Evolutionary conservation across 805 yeast species (phyloP).

Genomic region (Suhomyces faveliae): DNA sequence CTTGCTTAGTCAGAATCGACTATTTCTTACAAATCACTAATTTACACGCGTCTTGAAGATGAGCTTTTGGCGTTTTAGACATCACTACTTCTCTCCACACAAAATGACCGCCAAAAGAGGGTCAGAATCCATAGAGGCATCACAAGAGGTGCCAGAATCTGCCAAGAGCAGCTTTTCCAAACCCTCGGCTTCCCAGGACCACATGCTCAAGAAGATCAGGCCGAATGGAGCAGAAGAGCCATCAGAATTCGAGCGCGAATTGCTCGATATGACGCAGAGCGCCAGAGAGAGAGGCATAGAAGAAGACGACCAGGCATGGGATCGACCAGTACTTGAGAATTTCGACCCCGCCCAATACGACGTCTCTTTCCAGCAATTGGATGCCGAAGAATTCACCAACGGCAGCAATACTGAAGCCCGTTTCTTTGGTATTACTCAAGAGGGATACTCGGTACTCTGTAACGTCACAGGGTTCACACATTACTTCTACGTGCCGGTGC

Average conservation of each 20-base stretch:
- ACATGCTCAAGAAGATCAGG: conserved; percentile 30
- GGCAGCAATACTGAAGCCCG: conserved; percentile 66
- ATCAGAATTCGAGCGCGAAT: conserved; percentile 41
- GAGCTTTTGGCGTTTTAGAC: background rate
- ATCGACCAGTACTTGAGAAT: conserved; percentile 58
- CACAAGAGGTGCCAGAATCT: background rate
- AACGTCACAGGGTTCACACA: conserved; percentile 87
- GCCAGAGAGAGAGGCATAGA: conserved; percentile 20
- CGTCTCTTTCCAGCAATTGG: conserved; percentile 84
- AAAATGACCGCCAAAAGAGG: background rate
- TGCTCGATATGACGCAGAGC: conserved; percentile 35
- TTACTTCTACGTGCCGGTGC: conserved; percentile 90
- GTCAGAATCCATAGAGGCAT: background rate
- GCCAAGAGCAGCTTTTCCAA: conserved; percentile 14
- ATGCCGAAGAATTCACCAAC: conserved; percentile 79
- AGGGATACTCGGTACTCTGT: conserved; percentile 87
- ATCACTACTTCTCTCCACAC: background rate
- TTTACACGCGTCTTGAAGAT: background rate
- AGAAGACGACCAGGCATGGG: conserved; percentile 42
- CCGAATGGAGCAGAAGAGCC: conserved; percentile 37
- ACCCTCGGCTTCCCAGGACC: conserved; percentile 26
- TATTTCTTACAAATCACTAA: background rate
- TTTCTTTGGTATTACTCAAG: conserved; percentile 88
- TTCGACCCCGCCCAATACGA: conserved; percentile 52
- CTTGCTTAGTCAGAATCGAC: background rate